phyloP scores from a whole-genome alignment of 306 rosid genomes.

The Quercus bicolor region DNA sequence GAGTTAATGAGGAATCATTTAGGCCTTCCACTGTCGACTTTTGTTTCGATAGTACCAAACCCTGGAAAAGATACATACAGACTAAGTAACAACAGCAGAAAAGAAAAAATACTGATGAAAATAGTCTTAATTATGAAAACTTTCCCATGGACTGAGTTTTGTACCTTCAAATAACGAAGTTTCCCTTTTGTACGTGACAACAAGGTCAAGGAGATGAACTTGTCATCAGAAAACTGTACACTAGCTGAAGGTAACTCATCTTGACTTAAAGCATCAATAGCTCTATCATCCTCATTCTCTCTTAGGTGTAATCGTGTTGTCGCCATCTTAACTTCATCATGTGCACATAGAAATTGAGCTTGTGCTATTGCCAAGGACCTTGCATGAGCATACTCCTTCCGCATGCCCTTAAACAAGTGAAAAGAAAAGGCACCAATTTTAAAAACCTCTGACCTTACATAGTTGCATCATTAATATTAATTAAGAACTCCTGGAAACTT shows the following conservation, averaged over 20 bases:
- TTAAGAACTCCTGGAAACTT: constrained; percentile 4
- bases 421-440: constrained; percentile 20
- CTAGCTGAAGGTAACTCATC: constrained; percentile 67
- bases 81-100: constrained; percentile 10
- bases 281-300: constrained; percentile 62
- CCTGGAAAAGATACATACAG: constrained; percentile 45
- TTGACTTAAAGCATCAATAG: constrained; percentile 67
- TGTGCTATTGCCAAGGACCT: constrained; percentile 90
- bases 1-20: constrained; percentile 39
- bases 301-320: constrained; percentile 62
- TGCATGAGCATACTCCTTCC: constrained; percentile 90
- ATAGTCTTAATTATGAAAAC: not conserved
- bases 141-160: constrained; percentile 5
- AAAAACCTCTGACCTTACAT: not conserved
- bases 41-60: constrained; percentile 76
- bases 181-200: constrained; percentile 77
- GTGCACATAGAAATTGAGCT: constrained; percentile 84
- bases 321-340: constrained; percentile 95
- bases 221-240: constrained; percentile 63
- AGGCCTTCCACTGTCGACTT: constrained; percentile 39
- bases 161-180: constrained; percentile 90
- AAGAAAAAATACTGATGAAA: constrained; percentile 21
- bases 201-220: constrained; percentile 64
- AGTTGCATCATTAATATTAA: constrained; percentile 7
- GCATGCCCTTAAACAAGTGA: constrained; percentile 61